Evolutionary conservation across 2,329 filamentous ascomycete genomes (phyloP), one percentile per base, ranked within the genome.

Genomic region (Alternaria hordeiaustralica): DNA sequence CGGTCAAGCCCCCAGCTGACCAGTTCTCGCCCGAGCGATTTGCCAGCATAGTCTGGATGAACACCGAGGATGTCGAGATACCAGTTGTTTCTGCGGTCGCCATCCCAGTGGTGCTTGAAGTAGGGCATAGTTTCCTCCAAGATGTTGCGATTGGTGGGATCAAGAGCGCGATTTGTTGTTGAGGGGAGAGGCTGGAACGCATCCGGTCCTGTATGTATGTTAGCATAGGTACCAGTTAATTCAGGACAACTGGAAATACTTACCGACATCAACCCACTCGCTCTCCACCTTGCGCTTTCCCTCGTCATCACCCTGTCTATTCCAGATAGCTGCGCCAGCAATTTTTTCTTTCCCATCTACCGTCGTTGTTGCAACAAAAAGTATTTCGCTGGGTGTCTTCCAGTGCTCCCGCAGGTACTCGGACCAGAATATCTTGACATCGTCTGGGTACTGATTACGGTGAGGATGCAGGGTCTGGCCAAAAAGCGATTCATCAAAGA

Each of bases 1-100:
- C 73, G 67, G 1, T 80, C 70, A 0, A 84, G 65, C 0, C 83
- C 83, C 82, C 81, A 84, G 23, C 71, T 58, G 11, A 83, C 82
- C 8, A 85, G 75, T 23, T 66, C 67, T 6, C 72, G 74, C 1
- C 82, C 83, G 11, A 80, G 58, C 3, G 77, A 79, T 43, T 68
- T 67, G 5, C 79, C 75, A 49, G 84, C 82, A 26, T 75, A 77
- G 6, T 77, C 74, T 0, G 83, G 83, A 49, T 81, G 76, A 2
- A 82, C 74, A n/a, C 74, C 76, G 8, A 82, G 66, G 3, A 75
- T 57, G 5, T 80, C 75, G 4, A 85, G 74, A 53, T 79, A 81
- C 80, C 79, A 84, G 20, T 76, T 79, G 18, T 81, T 71, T 1
- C 63, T 65, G 6, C 79, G 71, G 4, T 54, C 30, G 20, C 70